phyloP scores from a whole-genome alignment of 164 flowering plant genomes.

The Berberis thunbergii region DNA sequence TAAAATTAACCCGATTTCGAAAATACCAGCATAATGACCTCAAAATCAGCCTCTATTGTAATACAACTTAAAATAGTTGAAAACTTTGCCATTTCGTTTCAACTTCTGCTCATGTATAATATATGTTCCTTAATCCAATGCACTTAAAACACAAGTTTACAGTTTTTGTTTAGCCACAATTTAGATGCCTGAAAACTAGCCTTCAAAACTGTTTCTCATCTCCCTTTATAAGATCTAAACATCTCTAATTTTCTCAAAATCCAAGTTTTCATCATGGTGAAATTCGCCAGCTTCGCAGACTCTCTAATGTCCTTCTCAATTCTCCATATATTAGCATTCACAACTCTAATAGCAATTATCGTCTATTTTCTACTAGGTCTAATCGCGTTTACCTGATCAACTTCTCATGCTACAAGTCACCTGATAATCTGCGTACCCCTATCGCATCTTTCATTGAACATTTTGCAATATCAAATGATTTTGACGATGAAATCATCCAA shows the following conservation, averaged over 20 bases:
- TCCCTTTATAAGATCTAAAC: too few species aligned
- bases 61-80: too few species aligned
- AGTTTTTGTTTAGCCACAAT: too few species aligned
- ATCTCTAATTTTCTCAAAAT: too few species aligned
- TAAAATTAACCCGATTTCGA: too few species aligned
- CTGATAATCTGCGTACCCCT: conserved; percentile 25
- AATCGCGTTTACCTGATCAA: conserved; percentile 41
- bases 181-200: too few species aligned
- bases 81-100: too few species aligned
- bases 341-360: conserved; percentile 5
- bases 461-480: neutral
- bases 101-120: neutral
- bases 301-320: conserved; percentile 5
- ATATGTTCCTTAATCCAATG: neutral
- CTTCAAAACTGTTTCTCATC: too few species aligned
- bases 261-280: neutral
- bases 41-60: too few species aligned
- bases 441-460: conserved; percentile 31
- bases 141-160: neutral
- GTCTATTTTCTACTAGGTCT: conserved; percentile 14
- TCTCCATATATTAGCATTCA: conserved; percentile 13
- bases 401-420: conserved; percentile 39
- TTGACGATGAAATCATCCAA: conserved; percentile 16
- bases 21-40: too few species aligned
- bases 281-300: neutral